Percentiles rank a stretch among this genome's conserved stretches.
These are phyloP conservation scores for Dionaea muscipula DNA, from an alignment of 179 eudicot genomes.

Conservation along the genomic window DNA sequence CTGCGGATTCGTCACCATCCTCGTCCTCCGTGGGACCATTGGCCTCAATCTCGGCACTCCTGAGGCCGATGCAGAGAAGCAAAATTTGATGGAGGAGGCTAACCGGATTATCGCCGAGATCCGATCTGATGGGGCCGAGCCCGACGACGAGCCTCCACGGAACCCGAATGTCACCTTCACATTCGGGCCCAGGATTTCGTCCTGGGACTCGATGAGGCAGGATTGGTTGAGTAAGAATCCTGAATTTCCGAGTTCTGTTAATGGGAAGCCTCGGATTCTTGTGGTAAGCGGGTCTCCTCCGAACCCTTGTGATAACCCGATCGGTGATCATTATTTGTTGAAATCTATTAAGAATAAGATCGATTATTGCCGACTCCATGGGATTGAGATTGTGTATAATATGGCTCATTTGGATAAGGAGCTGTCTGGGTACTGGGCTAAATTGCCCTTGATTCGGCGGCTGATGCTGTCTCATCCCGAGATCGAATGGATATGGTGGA, in stretches of 20 bases:
- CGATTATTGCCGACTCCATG: conserved; percentile 51
- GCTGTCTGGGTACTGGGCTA: conserved; percentile 56
- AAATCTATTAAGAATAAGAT: conserved; percentile 52
- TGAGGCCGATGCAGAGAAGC: conserved; percentile 24
- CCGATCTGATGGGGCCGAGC: conserved; percentile 35
- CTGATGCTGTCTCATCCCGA: conserved; percentile 53
- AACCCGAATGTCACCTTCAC: conserved; percentile 27
- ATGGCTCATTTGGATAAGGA: conserved; percentile 58
- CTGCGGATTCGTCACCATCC: conserved; percentile 43
- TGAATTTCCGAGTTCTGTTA: conserved; percentile 14
- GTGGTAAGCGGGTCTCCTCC: conserved; percentile 59
- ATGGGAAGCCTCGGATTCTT: conserved; percentile 33
- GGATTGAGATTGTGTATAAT: conserved; percentile 47
- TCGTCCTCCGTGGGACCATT: conserved; percentile 50
- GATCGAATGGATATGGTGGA: conserved; percentile 64
- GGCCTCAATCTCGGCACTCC: conserved; percentile 33
- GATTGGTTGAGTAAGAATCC: conserved; percentile 25
- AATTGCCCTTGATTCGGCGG: conserved; percentile 37
- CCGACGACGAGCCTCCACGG: conserved; percentile 18
- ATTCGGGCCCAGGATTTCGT: conserved; percentile 30
- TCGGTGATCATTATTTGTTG: conserved; percentile 55
- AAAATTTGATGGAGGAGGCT: conserved; percentile 32
- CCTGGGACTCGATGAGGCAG: conserved; percentile 31
- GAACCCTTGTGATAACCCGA: conserved; percentile 55
- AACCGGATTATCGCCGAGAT: conserved; percentile 44